Evolutionary conservation across 352 stramenopile species (phyloP).

Genomic region (Globisporangium alternatum): DNA sequence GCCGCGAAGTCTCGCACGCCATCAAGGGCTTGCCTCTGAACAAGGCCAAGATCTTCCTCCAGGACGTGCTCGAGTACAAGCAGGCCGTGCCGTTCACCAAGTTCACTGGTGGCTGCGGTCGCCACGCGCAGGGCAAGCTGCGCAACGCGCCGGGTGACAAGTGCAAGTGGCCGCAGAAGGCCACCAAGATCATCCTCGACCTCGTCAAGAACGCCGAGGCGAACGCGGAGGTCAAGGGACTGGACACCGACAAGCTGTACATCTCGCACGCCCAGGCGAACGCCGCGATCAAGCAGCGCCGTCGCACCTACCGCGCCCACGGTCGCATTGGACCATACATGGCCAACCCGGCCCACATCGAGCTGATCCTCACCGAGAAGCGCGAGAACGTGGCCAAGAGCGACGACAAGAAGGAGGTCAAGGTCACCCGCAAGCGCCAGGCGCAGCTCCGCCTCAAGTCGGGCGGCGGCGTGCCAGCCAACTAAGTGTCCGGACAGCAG

Average conservation of each 20-base stretch:
- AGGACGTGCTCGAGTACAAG: conserved; percentile 98
- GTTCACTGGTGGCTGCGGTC: conserved; percentile 98
- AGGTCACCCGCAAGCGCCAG: conserved; percentile 88
- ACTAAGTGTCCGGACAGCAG: conserved; percentile 46
- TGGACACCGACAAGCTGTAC: conserved; percentile 95
- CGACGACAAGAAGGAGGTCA: conserved; percentile 79
- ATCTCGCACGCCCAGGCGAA: conserved; percentile 98
- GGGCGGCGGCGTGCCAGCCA: conserved; percentile 77
- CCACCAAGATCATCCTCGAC: conserved; percentile 98
- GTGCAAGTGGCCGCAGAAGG: conserved; percentile 99
- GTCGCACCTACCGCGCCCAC: conserved; percentile 98
- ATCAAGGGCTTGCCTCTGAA: conserved; percentile 97
- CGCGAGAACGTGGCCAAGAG: conserved; percentile 91
- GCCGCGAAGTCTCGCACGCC: conserved; percentile 96
- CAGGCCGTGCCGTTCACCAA: conserved; percentile 98
- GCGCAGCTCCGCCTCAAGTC: conserved; percentile 88
- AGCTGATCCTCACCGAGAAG: conserved; percentile 98
- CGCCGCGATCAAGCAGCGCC: conserved; percentile 96
- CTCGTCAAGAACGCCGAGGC: conserved; percentile 98
- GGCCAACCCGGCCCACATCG: conserved; percentile 98
- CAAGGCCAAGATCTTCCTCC: conserved; percentile 95
- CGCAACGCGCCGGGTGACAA: conserved; percentile 94
- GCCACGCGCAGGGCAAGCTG: conserved; percentile 97
- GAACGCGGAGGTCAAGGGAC: conserved; percentile 98
- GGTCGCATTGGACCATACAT: conserved; percentile 98